Evolutionary conservation across 2,329 filamentous ascomycete genomes (phyloP).

Genomic region (Fusarium brevicatenulatum): DNA sequence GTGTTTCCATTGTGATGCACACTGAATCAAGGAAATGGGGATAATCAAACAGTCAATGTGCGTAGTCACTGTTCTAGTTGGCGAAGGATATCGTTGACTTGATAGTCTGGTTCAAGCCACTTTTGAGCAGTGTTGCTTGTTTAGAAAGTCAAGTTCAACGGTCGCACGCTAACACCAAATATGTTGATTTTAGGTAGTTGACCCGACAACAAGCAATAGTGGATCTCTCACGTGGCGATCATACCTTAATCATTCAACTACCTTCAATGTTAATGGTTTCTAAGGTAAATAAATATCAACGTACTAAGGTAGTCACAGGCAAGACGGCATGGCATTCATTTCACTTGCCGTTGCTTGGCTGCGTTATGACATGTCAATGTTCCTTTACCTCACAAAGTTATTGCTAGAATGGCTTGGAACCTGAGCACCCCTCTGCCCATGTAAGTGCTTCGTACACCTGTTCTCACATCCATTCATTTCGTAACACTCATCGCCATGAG

Average conservation of each 20-base stretch:
- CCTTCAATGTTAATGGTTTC: neutral
- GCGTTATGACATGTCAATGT: neutral
- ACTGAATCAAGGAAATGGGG: conserved; percentile 28
- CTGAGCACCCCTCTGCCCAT: neutral
- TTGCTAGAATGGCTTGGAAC: neutral
- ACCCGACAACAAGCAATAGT: conserved; percentile 25
- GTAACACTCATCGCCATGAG: neutral
- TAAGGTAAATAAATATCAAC: neutral
- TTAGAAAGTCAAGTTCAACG: conserved; percentile 22
- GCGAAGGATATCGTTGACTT: conserved; percentile 3
- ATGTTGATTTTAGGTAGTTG: conserved; percentile 31
- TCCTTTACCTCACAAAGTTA: neutral
- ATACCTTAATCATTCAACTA: neutral
- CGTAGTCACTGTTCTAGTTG: neutral
- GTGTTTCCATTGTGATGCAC: conserved; percentile 42
- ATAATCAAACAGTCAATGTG: conserved; percentile 17
- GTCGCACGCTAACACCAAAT: conserved; percentile 22
- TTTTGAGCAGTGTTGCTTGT: conserved; percentile 26
- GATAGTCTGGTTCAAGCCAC: conserved; percentile 9
- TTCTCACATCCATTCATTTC: neutral
- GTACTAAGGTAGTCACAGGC: neutral
- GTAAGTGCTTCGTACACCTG: neutral
- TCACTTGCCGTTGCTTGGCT: neutral
- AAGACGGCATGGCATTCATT: neutral
- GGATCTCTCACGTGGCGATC: conserved; percentile 12